Percentiles rank a stretch among this genome's conserved stretches.
These are phyloP conservation scores for Areca catechu DNA, from an alignment of 176 grass and related monocot species.

Conservation along the genomic window DNA sequence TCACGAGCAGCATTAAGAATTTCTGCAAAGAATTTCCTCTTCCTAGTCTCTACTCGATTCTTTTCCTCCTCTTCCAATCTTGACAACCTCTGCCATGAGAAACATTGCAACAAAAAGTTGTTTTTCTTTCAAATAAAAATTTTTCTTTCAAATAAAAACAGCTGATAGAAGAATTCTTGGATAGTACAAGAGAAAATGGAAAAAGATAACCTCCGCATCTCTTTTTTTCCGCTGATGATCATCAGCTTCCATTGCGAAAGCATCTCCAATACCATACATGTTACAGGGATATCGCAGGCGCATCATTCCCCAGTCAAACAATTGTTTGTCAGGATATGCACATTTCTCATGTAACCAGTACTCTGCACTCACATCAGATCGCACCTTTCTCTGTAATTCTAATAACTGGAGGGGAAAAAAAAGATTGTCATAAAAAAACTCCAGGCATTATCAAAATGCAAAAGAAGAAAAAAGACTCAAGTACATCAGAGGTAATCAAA, in stretches of 20 bases:
- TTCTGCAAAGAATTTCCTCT: conserved; percentile 95
- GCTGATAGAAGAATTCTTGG: not conserved
- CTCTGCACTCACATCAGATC: conserved; percentile 62
- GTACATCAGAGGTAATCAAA: too few species aligned
- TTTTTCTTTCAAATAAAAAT: not conserved
- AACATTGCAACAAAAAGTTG: conserved; percentile 6
- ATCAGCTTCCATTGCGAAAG: conserved; percentile 55
- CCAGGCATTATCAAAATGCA: too few species aligned
- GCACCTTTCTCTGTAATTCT: conserved; percentile 86
- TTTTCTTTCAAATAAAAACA: not conserved
- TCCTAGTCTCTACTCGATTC: conserved; percentile 63
- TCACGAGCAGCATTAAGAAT: conserved; percentile 93
- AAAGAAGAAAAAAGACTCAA: too few species aligned
- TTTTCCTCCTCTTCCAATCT: conserved; percentile 98
- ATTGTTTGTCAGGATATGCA: conserved; percentile 68
- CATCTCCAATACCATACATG: conserved; percentile 92
- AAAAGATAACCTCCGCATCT: conserved; percentile 63
- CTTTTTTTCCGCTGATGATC: conserved; percentile 79
- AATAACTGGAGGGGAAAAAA: conserved; percentile 41
- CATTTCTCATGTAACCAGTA: conserved; percentile 84
- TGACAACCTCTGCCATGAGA: conserved; percentile 58
- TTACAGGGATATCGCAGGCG: conserved; percentile 64
- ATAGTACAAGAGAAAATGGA: too few species aligned
- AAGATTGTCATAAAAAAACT: conserved; percentile 2
- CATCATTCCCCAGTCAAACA: conserved; percentile 99